Percentiles rank a stretch among this genome's conserved stretches.
Evolutionary conservation across 1,284 basidiomycete species (phyloP).

Genomic region (Phlebopus sp.): DNA sequence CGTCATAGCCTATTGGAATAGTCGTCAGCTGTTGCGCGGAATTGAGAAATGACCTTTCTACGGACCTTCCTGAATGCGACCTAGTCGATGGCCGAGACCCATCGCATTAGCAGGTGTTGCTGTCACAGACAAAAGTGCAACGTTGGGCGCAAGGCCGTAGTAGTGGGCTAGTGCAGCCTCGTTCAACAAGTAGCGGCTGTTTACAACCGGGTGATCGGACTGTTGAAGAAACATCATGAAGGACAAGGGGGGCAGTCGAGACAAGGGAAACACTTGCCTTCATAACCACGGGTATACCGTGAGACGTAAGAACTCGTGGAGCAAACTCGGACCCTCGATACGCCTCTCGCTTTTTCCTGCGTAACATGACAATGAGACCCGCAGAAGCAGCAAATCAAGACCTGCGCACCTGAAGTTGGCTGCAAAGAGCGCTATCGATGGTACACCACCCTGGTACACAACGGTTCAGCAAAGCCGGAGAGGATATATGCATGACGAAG

Average conservation of each 20-base stretch:
- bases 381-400: not conserved
- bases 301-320: slow-evolving; percentile 54
- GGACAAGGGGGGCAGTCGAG: not conserved
- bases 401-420: slow-evolving; percentile 44
- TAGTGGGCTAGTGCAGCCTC: slow-evolving; percentile 69
- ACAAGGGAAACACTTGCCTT: slow-evolving; percentile 34
- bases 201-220: slow-evolving; percentile 48
- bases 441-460: slow-evolving; percentile 40
- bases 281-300: slow-evolving; percentile 54
- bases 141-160: slow-evolving; percentile 43
- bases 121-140: slow-evolving; percentile 53
- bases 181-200: slow-evolving; percentile 59
- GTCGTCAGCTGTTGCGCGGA: not conserved
- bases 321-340: slow-evolving; percentile 67
- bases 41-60: not conserved
- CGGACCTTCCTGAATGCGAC: slow-evolving; percentile 40
- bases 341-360: slow-evolving; percentile 61
- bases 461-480: slow-evolving; percentile 14
- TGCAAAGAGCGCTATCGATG: slow-evolving; percentile 67
- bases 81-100: slow-evolving; percentile 64
- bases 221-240: slow-evolving; percentile 12
- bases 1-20: slow-evolving; percentile 36
- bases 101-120: slow-evolving; percentile 54
- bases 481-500: not conserved
- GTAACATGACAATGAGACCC: not conserved